These are phyloP conservation scores for Houttuynia cordata DNA, from an alignment of 164 flowering plant genomes.

Conservation along the genomic window DNA sequence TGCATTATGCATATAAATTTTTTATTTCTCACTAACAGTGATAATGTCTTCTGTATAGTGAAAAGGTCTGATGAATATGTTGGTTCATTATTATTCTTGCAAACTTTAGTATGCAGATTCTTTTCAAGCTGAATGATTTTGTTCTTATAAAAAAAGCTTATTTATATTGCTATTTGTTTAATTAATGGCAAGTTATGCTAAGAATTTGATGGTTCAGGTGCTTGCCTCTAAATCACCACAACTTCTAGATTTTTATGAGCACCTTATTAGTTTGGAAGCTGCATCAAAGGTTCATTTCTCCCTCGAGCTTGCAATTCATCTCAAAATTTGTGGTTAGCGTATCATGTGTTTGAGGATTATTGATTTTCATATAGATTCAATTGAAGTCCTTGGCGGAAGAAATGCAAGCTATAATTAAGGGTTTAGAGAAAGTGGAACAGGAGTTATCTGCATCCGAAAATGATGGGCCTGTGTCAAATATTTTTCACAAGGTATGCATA, in stretches of 20 bases:
- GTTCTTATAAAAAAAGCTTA: no score
- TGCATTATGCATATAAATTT: no score
- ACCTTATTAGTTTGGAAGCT: constrained; percentile 58
- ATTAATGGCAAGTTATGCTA: no score
- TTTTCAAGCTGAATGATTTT: no score
- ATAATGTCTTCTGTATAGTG: no score
- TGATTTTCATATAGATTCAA: constrained; percentile 70
- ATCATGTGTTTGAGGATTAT: not conserved
- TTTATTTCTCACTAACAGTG: no score
- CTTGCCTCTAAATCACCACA: constrained; percentile 56
- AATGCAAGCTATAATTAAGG: constrained; percentile 97
- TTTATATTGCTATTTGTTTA: no score
- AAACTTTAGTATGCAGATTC: no score
- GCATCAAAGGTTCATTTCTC: constrained; percentile 52
- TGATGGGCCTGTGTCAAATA: constrained; percentile 92
- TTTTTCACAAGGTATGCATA: constrained; percentile 64
- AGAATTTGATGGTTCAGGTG: constrained; percentile 24
- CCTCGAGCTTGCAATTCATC: constrained; percentile 1
- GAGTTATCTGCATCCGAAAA: constrained; percentile 77
- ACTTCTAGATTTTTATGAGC: constrained; percentile 62
- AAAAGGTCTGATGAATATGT: no score
- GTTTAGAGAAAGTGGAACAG: constrained; percentile 84
- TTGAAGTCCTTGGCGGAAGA: constrained; percentile 96
- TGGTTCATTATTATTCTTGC: no score
- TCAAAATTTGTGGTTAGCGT: not conserved